Conservation (phyloP, 352 stramenopile genomes). For the Phytophthora brassicae region DNA sequence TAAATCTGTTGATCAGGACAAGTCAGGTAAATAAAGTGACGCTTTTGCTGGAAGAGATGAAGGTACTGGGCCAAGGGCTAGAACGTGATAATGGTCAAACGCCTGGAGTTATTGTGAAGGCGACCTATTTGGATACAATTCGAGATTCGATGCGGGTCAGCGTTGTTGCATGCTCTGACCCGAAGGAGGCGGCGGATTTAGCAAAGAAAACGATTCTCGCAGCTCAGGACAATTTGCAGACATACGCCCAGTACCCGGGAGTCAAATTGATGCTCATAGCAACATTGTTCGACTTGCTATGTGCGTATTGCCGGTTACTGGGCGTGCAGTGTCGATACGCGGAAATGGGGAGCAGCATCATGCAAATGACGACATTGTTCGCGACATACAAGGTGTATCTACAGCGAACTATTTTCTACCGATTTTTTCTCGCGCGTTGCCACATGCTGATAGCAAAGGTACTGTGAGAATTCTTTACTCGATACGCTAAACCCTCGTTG, state of each 20-base stretch:
- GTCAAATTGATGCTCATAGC: slow-evolving; percentile 54
- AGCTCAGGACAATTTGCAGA: slow-evolving; percentile 53
- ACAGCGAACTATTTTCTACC: slow-evolving; percentile 46
- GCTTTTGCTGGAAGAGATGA: slow-evolving; percentile 45
- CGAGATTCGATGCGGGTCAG: slow-evolving; percentile 51
- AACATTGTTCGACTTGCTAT: slow-evolving; percentile 70
- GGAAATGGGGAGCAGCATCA: slow-evolving; percentile 62
- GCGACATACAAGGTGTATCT: slow-evolving; percentile 46
- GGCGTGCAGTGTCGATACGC: slow-evolving; percentile 61
- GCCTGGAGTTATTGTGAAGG: slow-evolving; percentile 19
- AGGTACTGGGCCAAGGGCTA: slow-evolving; percentile 21
- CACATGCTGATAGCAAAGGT: slow-evolving; percentile 75
- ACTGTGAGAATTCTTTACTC: neutral
- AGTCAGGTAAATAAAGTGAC: slow-evolving; percentile 48
- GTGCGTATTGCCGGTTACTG: slow-evolving; percentile 62
- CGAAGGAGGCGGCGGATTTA: slow-evolving; percentile 45
- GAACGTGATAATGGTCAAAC: slow-evolving; percentile 9
- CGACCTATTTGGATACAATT: slow-evolving; percentile 54
- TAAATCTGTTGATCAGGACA: slow-evolving; percentile 29
- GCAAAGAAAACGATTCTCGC: slow-evolving; percentile 54
- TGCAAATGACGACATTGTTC: slow-evolving; percentile 65
- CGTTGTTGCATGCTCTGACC: slow-evolving; percentile 42
- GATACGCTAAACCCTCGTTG: neutral
- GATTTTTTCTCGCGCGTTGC: slow-evolving; percentile 54
- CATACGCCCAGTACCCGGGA: slow-evolving; percentile 33